phyloP scores from a whole-genome alignment of 352 stramenopile species.

The Pythium insidiosum region DNA sequence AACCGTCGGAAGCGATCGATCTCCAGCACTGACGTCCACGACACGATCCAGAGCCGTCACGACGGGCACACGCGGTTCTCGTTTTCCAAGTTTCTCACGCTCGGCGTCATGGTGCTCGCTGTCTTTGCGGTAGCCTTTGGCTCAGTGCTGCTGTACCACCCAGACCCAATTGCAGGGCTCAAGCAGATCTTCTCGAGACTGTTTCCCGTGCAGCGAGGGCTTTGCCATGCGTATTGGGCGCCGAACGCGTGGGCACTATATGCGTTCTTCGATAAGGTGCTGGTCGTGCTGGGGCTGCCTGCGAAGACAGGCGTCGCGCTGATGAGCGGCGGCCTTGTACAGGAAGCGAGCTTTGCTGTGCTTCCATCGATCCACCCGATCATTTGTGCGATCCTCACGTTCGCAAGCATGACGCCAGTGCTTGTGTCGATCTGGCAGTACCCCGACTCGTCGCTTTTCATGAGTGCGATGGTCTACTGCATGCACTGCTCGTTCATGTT shows the following conservation, averaged over 20 bases:
- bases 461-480: conserved; percentile 78
- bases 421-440: conserved; percentile 71
- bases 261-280: conserved; percentile 82
- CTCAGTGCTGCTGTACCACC: conserved; percentile 44
- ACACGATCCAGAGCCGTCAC: conserved; percentile 54
- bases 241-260: conserved; percentile 98
- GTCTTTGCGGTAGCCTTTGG: conserved; percentile 83
- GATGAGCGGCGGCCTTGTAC: conserved; percentile 83
- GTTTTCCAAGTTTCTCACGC: conserved; percentile 58
- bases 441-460: conserved; percentile 73
- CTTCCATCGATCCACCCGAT: conserved; percentile 54
- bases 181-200: conserved; percentile 90
- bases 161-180: conserved; percentile 37
- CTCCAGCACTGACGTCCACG: conserved; percentile 58
- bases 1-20: conserved; percentile 48
- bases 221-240: conserved; percentile 98
- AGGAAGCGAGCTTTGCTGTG: conserved; percentile 74
- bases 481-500: conserved; percentile 95
- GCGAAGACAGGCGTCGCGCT: conserved; percentile 27
- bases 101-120: conserved; percentile 78
- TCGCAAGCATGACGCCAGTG: conserved; percentile 72
- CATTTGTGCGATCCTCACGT: conserved; percentile 70
- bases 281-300: conserved; percentile 35
- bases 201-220: conserved; percentile 94
- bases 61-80: conserved; percentile 53